Percentiles rank a stretch among this genome's conserved stretches.
Evolutionary conservation across 495 filamentous ascomycete genomes (phyloP).

Genomic region (Articulospora tetracladia): DNA sequence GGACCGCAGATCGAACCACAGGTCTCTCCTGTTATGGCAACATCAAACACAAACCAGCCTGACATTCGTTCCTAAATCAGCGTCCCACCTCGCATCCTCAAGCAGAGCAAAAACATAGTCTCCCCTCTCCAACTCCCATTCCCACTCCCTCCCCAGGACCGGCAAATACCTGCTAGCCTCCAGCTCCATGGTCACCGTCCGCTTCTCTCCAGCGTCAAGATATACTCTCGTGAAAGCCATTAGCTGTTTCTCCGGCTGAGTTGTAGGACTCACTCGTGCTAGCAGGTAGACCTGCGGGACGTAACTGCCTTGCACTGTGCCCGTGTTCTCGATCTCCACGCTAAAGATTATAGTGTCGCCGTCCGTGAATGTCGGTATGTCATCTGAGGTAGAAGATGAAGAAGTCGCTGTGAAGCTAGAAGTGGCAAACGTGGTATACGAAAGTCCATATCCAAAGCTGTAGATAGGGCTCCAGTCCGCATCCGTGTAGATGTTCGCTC

Average conservation of each 20-base stretch:
- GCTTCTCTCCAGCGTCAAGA: conserved; percentile 55
- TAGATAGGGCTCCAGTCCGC: conserved; percentile 69
- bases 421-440: conserved; percentile 67
- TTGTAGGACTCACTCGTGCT: conserved; percentile 33
- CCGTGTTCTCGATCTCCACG: conserved; percentile 62
- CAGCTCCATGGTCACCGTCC: conserved; percentile 23
- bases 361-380: neutral
- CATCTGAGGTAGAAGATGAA: conserved; percentile 37
- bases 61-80: conserved; percentile 28
- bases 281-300: conserved; percentile 68
- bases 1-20: neutral
- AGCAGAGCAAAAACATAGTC: conserved; percentile 38
- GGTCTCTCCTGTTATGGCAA: neutral
- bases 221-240: conserved; percentile 70
- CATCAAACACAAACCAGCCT: conserved; percentile 32
- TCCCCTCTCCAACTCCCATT: conserved; percentile 31
- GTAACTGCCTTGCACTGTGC: conserved; percentile 60
- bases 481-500: conserved; percentile 53
- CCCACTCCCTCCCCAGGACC: conserved; percentile 29
- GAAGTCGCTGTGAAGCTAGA: conserved; percentile 23
- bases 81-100: conserved; percentile 31
- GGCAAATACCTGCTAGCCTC: conserved; percentile 36
- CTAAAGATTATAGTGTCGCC: conserved; percentile 37
- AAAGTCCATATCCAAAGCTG: conserved; percentile 81
- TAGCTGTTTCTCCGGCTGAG: conserved; percentile 61